A percentile compares a stretch with the other conserved stretches of the same genome.
phyloP scores from a whole-genome alignment of 2,329 filamentous ascomycete species.

The Venturiaceae sp. region DNA sequence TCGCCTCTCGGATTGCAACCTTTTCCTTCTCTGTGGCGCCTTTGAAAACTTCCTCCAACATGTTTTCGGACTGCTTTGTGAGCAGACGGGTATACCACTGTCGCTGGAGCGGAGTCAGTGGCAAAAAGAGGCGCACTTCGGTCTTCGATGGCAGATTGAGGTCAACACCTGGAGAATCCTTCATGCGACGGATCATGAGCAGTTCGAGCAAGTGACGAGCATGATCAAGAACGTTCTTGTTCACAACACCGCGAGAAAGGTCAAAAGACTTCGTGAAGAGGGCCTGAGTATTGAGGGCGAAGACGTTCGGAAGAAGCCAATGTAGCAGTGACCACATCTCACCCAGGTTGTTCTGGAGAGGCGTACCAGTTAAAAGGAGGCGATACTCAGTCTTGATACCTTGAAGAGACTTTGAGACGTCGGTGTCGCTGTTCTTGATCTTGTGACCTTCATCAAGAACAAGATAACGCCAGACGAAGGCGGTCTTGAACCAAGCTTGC shows the following conservation, averaged over 20 bases:
- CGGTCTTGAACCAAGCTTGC: conserved; percentile 38
- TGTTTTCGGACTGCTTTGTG: conserved; percentile 41
- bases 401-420: conserved; percentile 56
- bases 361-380: conserved; percentile 56
- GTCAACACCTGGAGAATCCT: conserved; percentile 51
- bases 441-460: conserved; percentile 60
- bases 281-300: conserved; percentile 47
- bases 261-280: conserved; percentile 57
- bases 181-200: conserved; percentile 57
- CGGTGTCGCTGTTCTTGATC: conserved; percentile 59
- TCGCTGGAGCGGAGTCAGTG: conserved; percentile 47
- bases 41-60: conserved; percentile 44
- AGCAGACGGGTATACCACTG: conserved; percentile 50
- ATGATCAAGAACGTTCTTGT: conserved; percentile 55
- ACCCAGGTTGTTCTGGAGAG: conserved; percentile 57
- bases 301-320: conserved; percentile 56
- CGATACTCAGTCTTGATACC: conserved; percentile 51
- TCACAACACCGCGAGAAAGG: conserved; percentile 48
- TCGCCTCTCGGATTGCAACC: conserved; percentile 22
- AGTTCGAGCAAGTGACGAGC: conserved; percentile 48
- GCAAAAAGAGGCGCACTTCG: conserved; percentile 50
- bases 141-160: conserved; percentile 54
- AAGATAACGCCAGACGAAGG: conserved; percentile 86
- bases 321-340: conserved; percentile 61
- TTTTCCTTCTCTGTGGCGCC: conserved; percentile 35